These are phyloP conservation scores for Lactifluus pinguis DNA, from an alignment of 768 basidiomycete species.

Conservation along the genomic window DNA sequence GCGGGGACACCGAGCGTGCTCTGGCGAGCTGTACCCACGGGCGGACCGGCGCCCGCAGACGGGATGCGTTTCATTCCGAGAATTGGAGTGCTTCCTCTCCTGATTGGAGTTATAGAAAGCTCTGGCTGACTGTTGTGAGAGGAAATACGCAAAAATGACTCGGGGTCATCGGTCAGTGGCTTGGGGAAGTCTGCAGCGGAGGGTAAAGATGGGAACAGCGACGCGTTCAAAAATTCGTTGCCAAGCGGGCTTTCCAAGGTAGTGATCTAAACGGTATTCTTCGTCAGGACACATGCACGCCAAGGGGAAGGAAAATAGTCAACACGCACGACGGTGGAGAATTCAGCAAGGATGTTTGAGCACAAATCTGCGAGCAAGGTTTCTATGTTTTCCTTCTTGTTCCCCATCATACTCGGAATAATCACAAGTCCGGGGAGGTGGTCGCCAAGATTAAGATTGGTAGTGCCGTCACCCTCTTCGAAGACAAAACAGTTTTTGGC, in stretches of 20 bases:
- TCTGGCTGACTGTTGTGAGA: constrained; percentile 52
- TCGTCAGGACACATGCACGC: not conserved
- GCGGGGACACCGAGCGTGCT: constrained; percentile 38
- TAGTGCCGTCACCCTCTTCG: constrained; percentile 52
- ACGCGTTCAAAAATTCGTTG: constrained; percentile 74
- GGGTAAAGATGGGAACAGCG: constrained; percentile 55
- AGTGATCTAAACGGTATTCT: constrained; percentile 44
- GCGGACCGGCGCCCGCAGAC: constrained; percentile 32
- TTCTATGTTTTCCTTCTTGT: constrained; percentile 80
- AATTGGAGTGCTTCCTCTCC: constrained; percentile 25
- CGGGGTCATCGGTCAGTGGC: constrained; percentile 41
- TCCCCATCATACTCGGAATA: constrained; percentile 80
- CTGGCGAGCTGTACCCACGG: constrained; percentile 37
- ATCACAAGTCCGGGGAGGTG: constrained; percentile 57
- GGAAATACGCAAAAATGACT: constrained; percentile 38
- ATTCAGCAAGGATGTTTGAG: constrained; percentile 77
- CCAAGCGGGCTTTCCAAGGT: constrained; percentile 75
- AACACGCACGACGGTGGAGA: constrained; percentile 68
- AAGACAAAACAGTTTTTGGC: constrained; percentile 81
- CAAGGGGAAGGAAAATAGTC: not conserved
- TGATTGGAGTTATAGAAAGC: constrained; percentile 25
- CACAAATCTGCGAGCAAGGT: constrained; percentile 85
- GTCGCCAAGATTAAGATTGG: constrained; percentile 48
- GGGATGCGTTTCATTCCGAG: constrained; percentile 45
- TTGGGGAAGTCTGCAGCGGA: constrained; percentile 51